Conservation (phyloP, 306 rosid genomes). For the Vigna nakashimae region DNA sequence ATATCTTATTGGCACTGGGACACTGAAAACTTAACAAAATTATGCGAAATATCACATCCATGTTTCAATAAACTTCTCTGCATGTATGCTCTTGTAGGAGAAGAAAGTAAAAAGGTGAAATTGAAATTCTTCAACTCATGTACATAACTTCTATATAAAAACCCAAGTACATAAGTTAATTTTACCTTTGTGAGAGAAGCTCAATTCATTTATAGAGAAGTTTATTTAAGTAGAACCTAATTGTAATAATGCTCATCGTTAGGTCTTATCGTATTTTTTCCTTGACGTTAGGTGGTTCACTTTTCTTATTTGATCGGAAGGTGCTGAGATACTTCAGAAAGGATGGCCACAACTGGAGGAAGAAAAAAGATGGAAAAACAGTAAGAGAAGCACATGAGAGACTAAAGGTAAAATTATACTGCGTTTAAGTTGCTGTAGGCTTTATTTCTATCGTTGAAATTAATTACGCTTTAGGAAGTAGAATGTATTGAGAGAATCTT, state of each 20-base stretch:
- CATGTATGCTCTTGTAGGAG: background rate
- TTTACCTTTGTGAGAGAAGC: background rate
- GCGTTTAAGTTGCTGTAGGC: constrained; percentile 16
- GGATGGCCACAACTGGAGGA: constrained; percentile 96
- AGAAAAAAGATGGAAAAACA: constrained; percentile 93
- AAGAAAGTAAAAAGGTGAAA: no score
- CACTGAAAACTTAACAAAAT: background rate
- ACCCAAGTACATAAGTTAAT: background rate
- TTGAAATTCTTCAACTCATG: background rate
- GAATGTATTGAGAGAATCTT: constrained; percentile 23
- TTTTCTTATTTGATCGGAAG: constrained; percentile 89
- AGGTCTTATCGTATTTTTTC: constrained; percentile 34
- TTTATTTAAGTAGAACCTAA: background rate
- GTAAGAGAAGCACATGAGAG: constrained; percentile 95
- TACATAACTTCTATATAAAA: no score
- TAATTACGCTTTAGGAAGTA: constrained; percentile 35
- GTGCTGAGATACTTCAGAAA: constrained; percentile 90
- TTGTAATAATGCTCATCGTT: background rate
- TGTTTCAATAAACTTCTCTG: background rate
- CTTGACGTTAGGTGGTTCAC: constrained; percentile 83
- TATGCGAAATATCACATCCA: background rate
- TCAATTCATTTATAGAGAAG: background rate
- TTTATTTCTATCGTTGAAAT: constrained; percentile 15
- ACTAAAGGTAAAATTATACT: constrained; percentile 72
- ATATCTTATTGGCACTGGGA: background rate